A percentile compares a stretch with the other conserved stretches of the same genome.
Conservation (phyloP, 2,329 filamentous ascomycete genomes). For the Aaosphaeria arxii region DNA sequence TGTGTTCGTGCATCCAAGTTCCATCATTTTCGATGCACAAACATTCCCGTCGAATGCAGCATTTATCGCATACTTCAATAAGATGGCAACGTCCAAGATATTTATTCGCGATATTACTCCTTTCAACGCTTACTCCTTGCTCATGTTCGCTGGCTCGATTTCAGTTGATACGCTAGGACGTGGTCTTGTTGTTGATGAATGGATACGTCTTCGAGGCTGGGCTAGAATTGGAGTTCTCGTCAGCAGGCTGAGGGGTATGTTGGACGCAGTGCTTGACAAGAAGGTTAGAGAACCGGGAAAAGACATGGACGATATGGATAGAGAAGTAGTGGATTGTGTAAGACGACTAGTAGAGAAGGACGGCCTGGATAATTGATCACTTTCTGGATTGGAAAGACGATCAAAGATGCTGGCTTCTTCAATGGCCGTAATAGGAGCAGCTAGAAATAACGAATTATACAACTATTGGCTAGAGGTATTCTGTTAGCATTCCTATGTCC, state of each 20-base stretch:
- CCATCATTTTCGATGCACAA: constrained; percentile 80
- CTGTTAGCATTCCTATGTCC: too few relatives aligned
- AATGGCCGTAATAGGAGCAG: too few relatives aligned
- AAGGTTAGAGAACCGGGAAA: constrained; percentile 74
- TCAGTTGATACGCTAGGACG: constrained; percentile 82
- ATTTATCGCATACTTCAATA: constrained; percentile 86
- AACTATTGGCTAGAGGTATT: too few relatives aligned
- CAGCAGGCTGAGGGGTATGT: constrained; percentile 75
- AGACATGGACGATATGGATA: constrained; percentile 47
- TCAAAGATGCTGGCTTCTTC: too few relatives aligned
- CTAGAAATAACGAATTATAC: too few relatives aligned
- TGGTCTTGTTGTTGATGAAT: constrained; percentile 86
- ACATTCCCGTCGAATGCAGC: constrained; percentile 70
- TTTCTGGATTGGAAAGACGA: too few relatives aligned
- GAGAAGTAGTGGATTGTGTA: constrained; percentile 72
- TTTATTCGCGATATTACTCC: constrained; percentile 91
- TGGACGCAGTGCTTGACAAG: constrained; percentile 77
- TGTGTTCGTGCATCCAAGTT: constrained; percentile 90
- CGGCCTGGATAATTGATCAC: constrained; percentile 62
- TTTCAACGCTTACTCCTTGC: constrained; percentile 83
- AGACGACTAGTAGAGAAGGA: constrained; percentile 83
- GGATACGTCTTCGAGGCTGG: constrained; percentile 85
- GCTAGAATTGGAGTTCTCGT: constrained; percentile 90
- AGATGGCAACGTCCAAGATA: constrained; percentile 88
- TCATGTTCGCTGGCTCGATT: constrained; percentile 84